Conservation (phyloP, 768 basidiomycete species). For the Infundibulicybe gibba region DNA sequence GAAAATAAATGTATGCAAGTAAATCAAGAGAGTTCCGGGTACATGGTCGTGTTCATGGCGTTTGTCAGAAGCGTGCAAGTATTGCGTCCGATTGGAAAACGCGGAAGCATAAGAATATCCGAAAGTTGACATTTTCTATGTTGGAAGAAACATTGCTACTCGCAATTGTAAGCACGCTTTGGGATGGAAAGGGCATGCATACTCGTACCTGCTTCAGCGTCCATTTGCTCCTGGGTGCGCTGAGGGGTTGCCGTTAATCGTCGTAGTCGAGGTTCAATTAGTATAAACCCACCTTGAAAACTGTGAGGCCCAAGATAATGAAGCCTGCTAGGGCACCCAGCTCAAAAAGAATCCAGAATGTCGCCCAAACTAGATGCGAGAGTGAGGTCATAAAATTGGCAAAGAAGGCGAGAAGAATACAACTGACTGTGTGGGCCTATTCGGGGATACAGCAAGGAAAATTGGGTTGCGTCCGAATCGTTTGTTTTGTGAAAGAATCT, state of each 20-base stretch:
- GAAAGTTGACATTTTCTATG: slow-evolving; percentile 26
- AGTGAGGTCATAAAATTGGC: not conserved
- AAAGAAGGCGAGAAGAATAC: not conserved
- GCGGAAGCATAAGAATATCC: too few species aligned
- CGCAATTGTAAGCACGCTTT: slow-evolving; percentile 4
- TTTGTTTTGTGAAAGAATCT: slow-evolving; percentile 93
- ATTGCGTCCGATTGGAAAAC: too few species aligned
- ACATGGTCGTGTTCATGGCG: too few species aligned
- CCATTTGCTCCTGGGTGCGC: slow-evolving; percentile 58
- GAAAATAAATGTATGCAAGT: not conserved
- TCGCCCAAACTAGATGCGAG: slow-evolving; percentile 71
- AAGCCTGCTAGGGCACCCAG: slow-evolving; percentile 72
- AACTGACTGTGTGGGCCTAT: slow-evolving; percentile 68
- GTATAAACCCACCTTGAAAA: slow-evolving; percentile 63
- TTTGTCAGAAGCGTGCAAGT: too few species aligned
- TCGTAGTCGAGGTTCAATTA: slow-evolving; percentile 3
- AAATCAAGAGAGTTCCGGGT: too few species aligned
- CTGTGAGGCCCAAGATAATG: slow-evolving; percentile 73
- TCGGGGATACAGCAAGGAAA: slow-evolving; percentile 67
- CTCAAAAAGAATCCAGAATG: slow-evolving; percentile 82
- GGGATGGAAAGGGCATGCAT: not conserved
- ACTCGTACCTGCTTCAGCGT: slow-evolving; percentile 62
- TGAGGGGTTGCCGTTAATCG: slow-evolving; percentile 13
- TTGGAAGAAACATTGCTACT: slow-evolving; percentile 59
- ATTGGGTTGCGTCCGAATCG: slow-evolving; percentile 92